Conservation (phyloP, 305 asterid genomes). For the Fraxinus greggii region DNA sequence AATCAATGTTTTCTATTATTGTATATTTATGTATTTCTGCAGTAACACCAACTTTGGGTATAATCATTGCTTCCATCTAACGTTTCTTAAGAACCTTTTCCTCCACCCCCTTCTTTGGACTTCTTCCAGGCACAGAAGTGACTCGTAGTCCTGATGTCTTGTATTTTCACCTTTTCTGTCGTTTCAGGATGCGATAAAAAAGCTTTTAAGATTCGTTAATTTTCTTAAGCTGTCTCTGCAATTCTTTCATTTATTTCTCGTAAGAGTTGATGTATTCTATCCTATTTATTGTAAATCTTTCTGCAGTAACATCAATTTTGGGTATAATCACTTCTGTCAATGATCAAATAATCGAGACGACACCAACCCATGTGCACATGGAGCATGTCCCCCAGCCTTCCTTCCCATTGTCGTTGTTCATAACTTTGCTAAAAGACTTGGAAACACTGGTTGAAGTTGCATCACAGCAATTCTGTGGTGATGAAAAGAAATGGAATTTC, state of each 20-base stretch:
- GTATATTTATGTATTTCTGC: slow-evolving; percentile 22
- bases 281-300: slow-evolving; percentile 12
- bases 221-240: background rate
- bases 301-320: slow-evolving; percentile 76
- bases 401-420: slow-evolving; percentile 70
- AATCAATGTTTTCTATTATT: background rate
- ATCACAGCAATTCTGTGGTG: slow-evolving; percentile 74
- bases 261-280: slow-evolving; percentile 7
- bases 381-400: slow-evolving; percentile 46
- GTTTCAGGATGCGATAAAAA: no score
- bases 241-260: background rate
- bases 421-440: slow-evolving; percentile 86
- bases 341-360: slow-evolving; percentile 72
- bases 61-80: slow-evolving; percentile 35
- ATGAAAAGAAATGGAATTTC: slow-evolving; percentile 83
- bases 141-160: background rate
- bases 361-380: slow-evolving; percentile 38
- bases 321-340: slow-evolving; percentile 74
- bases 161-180: background rate
- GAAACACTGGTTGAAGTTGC: slow-evolving; percentile 93
- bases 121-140: slow-evolving; percentile 19
- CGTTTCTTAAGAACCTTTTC: slow-evolving; percentile 37
- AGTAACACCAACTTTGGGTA: slow-evolving; percentile 39
- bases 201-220: no score
- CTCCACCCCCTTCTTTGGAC: slow-evolving; percentile 18